Evolutionary conservation across 1,139 yeast genomes (phyloP), one percentile per base, ranked within the genome.

Genomic region (Magnusiomyces suaveolens): DNA sequence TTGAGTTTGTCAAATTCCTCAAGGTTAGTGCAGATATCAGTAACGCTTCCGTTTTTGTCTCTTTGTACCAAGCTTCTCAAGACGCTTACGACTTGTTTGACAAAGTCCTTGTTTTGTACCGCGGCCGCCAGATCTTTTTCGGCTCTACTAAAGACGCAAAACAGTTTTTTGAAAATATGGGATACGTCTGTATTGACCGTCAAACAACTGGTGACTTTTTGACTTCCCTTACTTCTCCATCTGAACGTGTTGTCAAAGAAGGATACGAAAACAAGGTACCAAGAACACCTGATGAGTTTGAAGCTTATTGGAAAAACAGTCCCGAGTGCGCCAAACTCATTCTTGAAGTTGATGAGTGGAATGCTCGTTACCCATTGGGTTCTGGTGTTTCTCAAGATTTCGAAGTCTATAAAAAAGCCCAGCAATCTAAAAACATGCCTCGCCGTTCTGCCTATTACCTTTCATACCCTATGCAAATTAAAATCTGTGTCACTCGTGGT

Each of bases 171-270:
- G 65, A 71, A 54, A 75, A 75, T 43, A 81, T 84, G 86, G 94
- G 94, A 43, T 84, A 80, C 67, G 75, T 75, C 14, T 84, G 88
- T 64, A 84, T 87, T 43, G 75, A 77, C 46, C 81, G 95, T 68
- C 89, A 84, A 72, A 84, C 95, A 10, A 83, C 92, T 57, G 87
- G 90, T 18, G 96, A 87, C 67, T 87, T 79, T 68, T 73, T 87
- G 64, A 87, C 95, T 1, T 81, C 94, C 1, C 73, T 87, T 52
- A 84, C 95, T 1, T 82, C 83, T 62, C 90, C 95, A 6, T 70
- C 75, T 3, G 94, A 84, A 68, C 78, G 94, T 68, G 69, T 73
- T 16, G 69, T 78, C 6, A 69, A 69, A 56, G 67, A 72, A 20
- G 94, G 90, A 1, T 76, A 64, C 57, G 94, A 85, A 64, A 62